phyloP scores from a whole-genome alignment of 768 basidiomycete genomes.

The Sistotremastrum suecicum region DNA sequence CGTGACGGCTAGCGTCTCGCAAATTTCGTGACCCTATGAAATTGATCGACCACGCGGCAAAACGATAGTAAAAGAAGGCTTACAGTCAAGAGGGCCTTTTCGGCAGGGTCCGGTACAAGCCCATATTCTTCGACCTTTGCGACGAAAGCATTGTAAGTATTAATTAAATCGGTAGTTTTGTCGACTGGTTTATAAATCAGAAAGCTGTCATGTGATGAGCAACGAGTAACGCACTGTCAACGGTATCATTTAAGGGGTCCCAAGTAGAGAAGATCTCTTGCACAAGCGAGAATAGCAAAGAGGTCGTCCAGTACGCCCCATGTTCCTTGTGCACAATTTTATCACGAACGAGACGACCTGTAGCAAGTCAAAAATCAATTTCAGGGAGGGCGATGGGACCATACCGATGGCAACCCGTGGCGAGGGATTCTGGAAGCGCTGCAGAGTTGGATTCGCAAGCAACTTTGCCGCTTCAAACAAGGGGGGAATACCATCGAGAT shows the following conservation, averaged over 20 bases:
- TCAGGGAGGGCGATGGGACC: slow-evolving; percentile 7
- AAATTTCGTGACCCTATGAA: slow-evolving; percentile 57
- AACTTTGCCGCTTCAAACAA: slow-evolving; percentile 43
- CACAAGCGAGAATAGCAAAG: slow-evolving; percentile 61
- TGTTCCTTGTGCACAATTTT: slow-evolving; percentile 47
- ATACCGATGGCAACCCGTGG: slow-evolving; percentile 48
- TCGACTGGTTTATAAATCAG: slow-evolving; percentile 20
- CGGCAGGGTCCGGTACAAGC: slow-evolving; percentile 47
- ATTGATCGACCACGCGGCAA: neutral
- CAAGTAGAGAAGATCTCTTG: slow-evolving; percentile 52
- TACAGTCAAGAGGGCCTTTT: slow-evolving; percentile 67
- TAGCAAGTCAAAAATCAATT: neutral
- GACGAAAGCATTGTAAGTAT: slow-evolving; percentile 53
- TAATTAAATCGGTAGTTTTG: slow-evolving; percentile 33
- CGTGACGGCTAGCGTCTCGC: slow-evolving; percentile 31
- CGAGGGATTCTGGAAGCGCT: slow-evolving; percentile 24
- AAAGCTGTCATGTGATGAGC: slow-evolving; percentile 7
- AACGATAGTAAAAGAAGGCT: slow-evolving; percentile 15
- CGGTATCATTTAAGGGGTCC: slow-evolving; percentile 21
- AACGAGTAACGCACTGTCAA: slow-evolving; percentile 28
- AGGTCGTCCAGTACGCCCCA: slow-evolving; percentile 56
- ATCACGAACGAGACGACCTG: slow-evolving; percentile 59
- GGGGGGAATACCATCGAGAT: slow-evolving; percentile 57
- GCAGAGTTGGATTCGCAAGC: slow-evolving; percentile 21
- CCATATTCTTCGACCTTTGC: slow-evolving; percentile 44